A percentile compares a stretch with the other conserved stretches of the same genome.
phyloP scores from a whole-genome alignment of 257 asterid species.

The Solanum clarkiae region DNA sequence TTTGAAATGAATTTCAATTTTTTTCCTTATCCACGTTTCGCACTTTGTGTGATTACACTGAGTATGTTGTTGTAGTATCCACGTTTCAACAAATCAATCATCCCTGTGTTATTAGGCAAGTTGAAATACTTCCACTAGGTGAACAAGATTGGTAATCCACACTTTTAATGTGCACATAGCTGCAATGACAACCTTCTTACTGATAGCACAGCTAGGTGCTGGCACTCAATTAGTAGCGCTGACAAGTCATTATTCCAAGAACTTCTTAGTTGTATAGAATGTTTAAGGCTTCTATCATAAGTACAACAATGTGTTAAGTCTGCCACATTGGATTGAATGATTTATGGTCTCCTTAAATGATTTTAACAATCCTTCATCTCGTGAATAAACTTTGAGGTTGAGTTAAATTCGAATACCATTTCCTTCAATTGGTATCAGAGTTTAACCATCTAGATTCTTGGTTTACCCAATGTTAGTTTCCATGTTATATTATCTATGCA shows the following conservation, averaged over 20 bases:
- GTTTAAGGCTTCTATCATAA: not conserved
- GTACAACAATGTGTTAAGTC: not conserved
- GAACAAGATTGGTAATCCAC: not conserved
- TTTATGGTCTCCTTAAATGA: not conserved
- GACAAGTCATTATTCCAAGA: not conserved
- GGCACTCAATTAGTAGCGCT: no score
- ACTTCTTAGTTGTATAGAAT: not conserved
- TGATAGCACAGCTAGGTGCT: no score
- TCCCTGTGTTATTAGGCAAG: not conserved
- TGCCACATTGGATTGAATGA: not conserved
- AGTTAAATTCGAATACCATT: not conserved
- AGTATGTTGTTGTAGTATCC: not conserved
- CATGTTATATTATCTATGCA: not conserved
- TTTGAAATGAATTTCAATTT: not conserved
- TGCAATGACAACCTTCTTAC: not conserved
- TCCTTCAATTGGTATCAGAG: not conserved
- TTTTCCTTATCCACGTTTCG: not conserved
- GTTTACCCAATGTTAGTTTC: not conserved
- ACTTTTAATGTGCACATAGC: not conserved
- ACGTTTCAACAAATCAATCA: not conserved
- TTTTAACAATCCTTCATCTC: not conserved
- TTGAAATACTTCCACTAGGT: not conserved
- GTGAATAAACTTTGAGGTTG: not conserved
- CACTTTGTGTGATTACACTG: not conserved
- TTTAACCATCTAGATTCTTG: not conserved